Base-by-base conservation (phyloP, 108 stramenopile genomes). In the Aurantiochytrium sp. region DNA sequence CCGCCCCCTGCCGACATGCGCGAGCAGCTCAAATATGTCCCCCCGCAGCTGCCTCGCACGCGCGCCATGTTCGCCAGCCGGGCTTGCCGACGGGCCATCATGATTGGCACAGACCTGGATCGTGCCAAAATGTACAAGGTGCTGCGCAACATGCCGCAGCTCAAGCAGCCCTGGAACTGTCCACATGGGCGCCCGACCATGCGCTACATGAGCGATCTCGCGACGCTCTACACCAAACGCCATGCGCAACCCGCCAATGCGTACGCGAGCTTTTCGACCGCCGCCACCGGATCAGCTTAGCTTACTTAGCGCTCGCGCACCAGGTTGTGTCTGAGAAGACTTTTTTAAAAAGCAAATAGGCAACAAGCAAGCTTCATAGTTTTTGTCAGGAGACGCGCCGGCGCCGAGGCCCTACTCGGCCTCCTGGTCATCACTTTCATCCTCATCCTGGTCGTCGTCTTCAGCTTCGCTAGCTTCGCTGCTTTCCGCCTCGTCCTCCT, bases 81-180 rank as follows among this genome's bases (percentile, higher is more conserved):
- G 4, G 93, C 93, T 4, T 94, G 93, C 55, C 93, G 93, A 12
- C 52, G 39, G 30, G 90, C 93, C 34, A 89, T 94, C 52, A 94
- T 94, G 93, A 93, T 94, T 52, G 93, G 93, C 15, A 88, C 34
- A 12, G 55, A 91, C 27, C 52, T 94, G 45, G 55, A 55, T 39
- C 32, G 12, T 10, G n/a, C 89, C 0, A 88, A 92, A 85, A 93
- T 93, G 93, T 39, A 37, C 17, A 41, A 54, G 22, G 87, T 94
- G 4, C 87, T 94, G 50, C 52, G 59, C 19, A 65, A 92, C 39
- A 59, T 94, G 85, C 90, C 85, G 4, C 55, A 48, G n/a, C 55
- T 94, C n/a, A 91, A 93, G 42, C 92, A 93, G 88, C 93, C 93
- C 10, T 94, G 93, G 93, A 94, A 93, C 48, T 94, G 93, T 41